Evolutionary conservation across 345 rosid genomes (phyloP).

Genomic region (Populus deltoides): DNA sequence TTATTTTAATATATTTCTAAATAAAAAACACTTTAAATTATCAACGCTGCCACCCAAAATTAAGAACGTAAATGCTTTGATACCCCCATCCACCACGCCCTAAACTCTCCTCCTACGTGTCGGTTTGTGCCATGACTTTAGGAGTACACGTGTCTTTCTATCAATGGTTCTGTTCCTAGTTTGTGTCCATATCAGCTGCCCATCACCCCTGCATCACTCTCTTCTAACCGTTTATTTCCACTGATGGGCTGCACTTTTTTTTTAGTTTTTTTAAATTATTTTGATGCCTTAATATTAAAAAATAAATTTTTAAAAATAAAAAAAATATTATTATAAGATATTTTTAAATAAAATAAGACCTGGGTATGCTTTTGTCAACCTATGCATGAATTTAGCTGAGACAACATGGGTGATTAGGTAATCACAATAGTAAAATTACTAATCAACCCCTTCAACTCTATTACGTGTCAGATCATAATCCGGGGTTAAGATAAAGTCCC

Average conservation of each 20-base stretch:
- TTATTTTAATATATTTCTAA: too few species aligned
- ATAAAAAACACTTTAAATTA: too few species aligned
- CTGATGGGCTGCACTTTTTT: too few species aligned
- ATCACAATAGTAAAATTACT: background rate
- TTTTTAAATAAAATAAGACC: background rate
- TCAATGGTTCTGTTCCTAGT: slow-evolving; percentile 11
- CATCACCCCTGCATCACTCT: background rate
- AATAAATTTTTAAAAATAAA: too few species aligned
- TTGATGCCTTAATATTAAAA: too few species aligned
- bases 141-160: slow-evolving; percentile 30
- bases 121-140: background rate
- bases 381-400: slow-evolving; percentile 20
- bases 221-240: background rate
- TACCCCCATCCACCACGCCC: background rate
- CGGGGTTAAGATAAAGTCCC: background rate
- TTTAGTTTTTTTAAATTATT: too few species aligned
- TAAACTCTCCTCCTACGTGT: slow-evolving; percentile 34
- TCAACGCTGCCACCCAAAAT: too few species aligned
- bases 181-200: slow-evolving; percentile 11
- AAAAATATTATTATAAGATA: too few species aligned
- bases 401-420: background rate
- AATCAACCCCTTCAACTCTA: background rate
- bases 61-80: slow-evolving; percentile 22
- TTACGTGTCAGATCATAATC: background rate
- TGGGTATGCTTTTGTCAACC: slow-evolving; percentile 20